Base-by-base conservation (phyloP, 768 basidiomycete genomes). In the Trametopsis cervina region DNA sequence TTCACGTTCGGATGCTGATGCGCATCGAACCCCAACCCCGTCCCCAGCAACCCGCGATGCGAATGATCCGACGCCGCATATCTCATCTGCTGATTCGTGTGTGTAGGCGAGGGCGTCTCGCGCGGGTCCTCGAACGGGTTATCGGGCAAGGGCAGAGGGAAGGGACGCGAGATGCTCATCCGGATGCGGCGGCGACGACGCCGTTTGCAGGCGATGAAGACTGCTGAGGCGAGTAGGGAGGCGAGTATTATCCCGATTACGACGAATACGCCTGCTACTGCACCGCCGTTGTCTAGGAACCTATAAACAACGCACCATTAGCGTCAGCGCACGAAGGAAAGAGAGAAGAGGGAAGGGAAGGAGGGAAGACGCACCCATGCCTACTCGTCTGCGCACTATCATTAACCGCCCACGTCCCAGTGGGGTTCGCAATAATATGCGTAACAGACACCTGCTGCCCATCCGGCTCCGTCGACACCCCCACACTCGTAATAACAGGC, bases 261-360 rank as follows among this genome's bases (percentile, higher is more conserved):
- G 5, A 84, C 71, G 62, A 90, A 89, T n/a, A 81, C 77, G 5
- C 83, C 87, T 1, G 81, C 79, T 3, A 88, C 80, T 9, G 81
- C 81, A 2, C 81, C 79, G 23, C 70, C 78, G 59, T 89, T 81
- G 40, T 69, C 65, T 55, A 88, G 76, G 65, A 89, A 83, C 10
- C 79, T 81, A 47, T 23, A 36, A 49, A 20, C 4, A 43, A 22
- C 4, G 29, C 29, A 38, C 35, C 23, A n/a, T 15, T 20, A 24
- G 2, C 18, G 25, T 43, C 10, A 29, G 40, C 20, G 44, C 11
- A 5, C 42, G 13, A 38, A 20, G 29, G 7, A 33, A 7, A 33
- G 15, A n/a, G n/a, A n/a, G n/a, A 26, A 17, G 12, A 24, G 2
- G 17, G 21, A 4, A 1, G 13, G 29, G 3, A 17, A 42, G n/a